Percentiles rank a stretch among this genome's conserved stretches.
Conservation (phyloP, 768 basidiomycete genomes). For the Trametopsis cervina region DNA sequence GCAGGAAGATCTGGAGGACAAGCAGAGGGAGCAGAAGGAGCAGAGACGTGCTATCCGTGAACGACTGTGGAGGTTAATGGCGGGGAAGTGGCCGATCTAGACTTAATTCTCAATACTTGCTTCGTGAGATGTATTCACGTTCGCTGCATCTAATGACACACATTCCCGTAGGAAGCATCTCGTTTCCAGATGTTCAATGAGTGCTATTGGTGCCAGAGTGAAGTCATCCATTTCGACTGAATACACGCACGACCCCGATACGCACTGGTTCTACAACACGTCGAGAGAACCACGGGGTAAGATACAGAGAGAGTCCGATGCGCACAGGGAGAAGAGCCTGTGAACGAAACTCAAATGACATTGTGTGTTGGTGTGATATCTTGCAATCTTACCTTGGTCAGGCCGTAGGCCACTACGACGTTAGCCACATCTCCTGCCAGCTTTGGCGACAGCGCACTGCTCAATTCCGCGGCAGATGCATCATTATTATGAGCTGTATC, state of each 20-base stretch:
- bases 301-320: constrained; percentile 12
- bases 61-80: constrained; percentile 18
- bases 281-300: constrained; percentile 12
- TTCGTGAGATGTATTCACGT: too few relatives aligned
- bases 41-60: constrained; percentile 10
- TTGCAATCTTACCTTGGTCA: constrained; percentile 57
- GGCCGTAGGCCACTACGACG: constrained; percentile 73
- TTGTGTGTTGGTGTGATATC: neutral
- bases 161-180: too few relatives aligned
- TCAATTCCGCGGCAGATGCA: constrained; percentile 3
- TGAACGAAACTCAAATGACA: neutral
- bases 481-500: constrained; percentile 9
- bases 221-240: constrained; percentile 2
- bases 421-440: constrained; percentile 78
- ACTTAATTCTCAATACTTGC: too few relatives aligned
- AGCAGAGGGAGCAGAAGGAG: constrained; percentile 10
- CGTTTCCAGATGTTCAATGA: too few relatives aligned
- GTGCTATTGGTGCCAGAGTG: too few relatives aligned
- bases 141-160: too few relatives aligned
- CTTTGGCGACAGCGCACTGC: constrained; percentile 13
- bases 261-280: constrained; percentile 11
- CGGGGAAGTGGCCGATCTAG: constrained; percentile 12
- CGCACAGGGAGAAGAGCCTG: constrained; percentile 12
- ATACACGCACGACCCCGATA: constrained; percentile 1
- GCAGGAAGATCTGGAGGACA: constrained; percentile 5